phyloP scores from a whole-genome alignment of 192 early-diverging fungal species.

The Coemansia sp. region DNA sequence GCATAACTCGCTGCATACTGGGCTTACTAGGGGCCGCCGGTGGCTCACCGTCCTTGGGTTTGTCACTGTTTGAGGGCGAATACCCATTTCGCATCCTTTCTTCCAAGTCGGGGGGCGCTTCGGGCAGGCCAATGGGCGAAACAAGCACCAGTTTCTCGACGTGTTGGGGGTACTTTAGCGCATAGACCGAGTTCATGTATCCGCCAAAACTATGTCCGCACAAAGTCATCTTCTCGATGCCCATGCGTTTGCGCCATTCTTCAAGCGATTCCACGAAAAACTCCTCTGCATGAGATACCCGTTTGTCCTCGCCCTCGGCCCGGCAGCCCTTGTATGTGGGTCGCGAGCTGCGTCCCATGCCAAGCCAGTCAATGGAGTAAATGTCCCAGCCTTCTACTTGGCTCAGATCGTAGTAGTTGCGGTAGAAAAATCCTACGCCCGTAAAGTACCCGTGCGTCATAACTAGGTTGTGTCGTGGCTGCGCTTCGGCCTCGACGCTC shows the following conservation, averaged over 20 bases:
- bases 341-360: slow-evolving; percentile 90
- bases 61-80: slow-evolving; percentile 16
- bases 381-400: slow-evolving; percentile 46
- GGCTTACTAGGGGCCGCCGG: slow-evolving; percentile 27
- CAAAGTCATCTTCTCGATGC: slow-evolving; percentile 84
- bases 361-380: slow-evolving; percentile 84
- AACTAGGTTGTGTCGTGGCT: slow-evolving; percentile 46
- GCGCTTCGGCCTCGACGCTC: not conserved
- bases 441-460: slow-evolving; percentile 59
- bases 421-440: slow-evolving; percentile 56
- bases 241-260: slow-evolving; percentile 78
- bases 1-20: slow-evolving; percentile 35
- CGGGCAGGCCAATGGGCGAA: slow-evolving; percentile 83
- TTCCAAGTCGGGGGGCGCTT: slow-evolving; percentile 49
- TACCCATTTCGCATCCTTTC: slow-evolving; percentile 49
- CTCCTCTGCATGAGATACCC: slow-evolving; percentile 66
- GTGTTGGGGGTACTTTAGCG: slow-evolving; percentile 82
- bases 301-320: slow-evolving; percentile 52
- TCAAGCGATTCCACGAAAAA: slow-evolving; percentile 94
- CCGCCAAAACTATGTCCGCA: slow-evolving; percentile 88
- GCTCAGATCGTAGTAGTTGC: slow-evolving; percentile 55
- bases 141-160: slow-evolving; percentile 89
- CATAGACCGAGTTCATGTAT: slow-evolving; percentile 85
- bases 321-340: slow-evolving; percentile 64
- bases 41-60: slow-evolving; percentile 22